Evolutionary conservation across 805 yeast species (phyloP).

Genomic region (Barnettozyma botsteinii): DNA sequence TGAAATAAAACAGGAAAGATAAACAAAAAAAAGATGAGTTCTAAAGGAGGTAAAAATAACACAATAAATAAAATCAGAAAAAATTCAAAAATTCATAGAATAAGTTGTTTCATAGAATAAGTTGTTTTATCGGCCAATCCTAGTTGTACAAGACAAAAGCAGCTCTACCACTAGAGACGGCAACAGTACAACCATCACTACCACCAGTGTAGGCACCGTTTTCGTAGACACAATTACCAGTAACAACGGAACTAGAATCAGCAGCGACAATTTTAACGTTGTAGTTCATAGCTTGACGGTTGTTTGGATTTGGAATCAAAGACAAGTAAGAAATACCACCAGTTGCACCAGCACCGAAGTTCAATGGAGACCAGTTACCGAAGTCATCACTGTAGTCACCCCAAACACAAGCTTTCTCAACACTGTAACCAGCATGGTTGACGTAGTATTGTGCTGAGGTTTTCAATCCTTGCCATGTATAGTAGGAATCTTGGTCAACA

Average conservation of each 20-base stretch:
- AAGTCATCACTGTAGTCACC: slow-evolving; percentile 70
- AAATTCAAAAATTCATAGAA: background rate
- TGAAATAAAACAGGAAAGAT: too few species aligned
- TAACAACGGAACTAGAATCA: slow-evolving; percentile 44
- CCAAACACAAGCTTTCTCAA: slow-evolving; percentile 93
- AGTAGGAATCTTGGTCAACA: slow-evolving; percentile 74
- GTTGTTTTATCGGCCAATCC: too few species aligned
- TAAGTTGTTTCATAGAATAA: too few species aligned
- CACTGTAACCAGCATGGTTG: slow-evolving; percentile 90
- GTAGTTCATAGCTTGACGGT: slow-evolving; percentile 58
- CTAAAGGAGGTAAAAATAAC: too few species aligned
- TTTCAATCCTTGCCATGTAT: slow-evolving; percentile 69
- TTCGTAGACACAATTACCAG: slow-evolving; percentile 74
- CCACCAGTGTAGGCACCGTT: slow-evolving; percentile 71
- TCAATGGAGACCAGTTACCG: slow-evolving; percentile 98
- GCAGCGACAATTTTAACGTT: slow-evolving; percentile 72
- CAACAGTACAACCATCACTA: slow-evolving; percentile 76
- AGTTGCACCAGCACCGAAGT: slow-evolving; percentile 86
- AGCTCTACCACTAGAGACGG: slow-evolving; percentile 54
- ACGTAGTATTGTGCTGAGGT: slow-evolving; percentile 97
- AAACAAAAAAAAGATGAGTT: too few species aligned
- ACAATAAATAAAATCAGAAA: slow-evolving; percentile 1
- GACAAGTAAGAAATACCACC: slow-evolving; percentile 70
- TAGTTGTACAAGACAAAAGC: slow-evolving; percentile 49
- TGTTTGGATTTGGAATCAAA: slow-evolving; percentile 93